Evolutionary conservation across 2,329 filamentous ascomycete species (phyloP), one percentile per base, ranked within the genome.

Genomic region (Ophiostoma pallidulum): DNA sequence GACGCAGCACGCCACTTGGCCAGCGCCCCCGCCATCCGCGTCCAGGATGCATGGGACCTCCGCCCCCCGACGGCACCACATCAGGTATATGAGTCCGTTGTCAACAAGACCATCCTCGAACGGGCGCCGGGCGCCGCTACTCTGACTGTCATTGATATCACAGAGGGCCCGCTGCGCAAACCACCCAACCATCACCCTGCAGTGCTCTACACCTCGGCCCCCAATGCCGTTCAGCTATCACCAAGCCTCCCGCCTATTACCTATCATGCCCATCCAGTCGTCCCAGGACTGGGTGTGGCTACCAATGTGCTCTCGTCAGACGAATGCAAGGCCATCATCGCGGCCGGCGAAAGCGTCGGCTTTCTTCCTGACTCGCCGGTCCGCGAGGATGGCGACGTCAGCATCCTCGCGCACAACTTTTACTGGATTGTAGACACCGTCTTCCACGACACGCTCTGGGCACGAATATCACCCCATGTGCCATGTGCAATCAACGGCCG

Each of bases 361-460:
- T 86, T 85, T 53, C 68, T 81, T 0, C 82, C 82, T 0, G 82
- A 86, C 56, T 78, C 79, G 1, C 82, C 82, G 0, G 65, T 85
- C 26, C 75, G 78, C 2, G 76, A 78, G n/a, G 78, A 80, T 48
- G 78, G 77, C 14, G 78, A 83, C 45, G 70, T 71, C 20, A 83
- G 78, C 56, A 73, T 85, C 40, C 62, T 85, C 1, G 82, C 82
- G 0, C 82, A 86, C 65, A 86, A 85, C 61, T 84, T 86, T 55
- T 85, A 85, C 66, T 86, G 82, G 82, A 69, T 86, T 8, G 70
- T 80, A 12, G 82, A 86, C 54, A 66, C 69, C 19, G 67, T 70
- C 0, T 84, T 85, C 59, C 75, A 80, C 56, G 73, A 81, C 48
- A 70, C 66, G 13, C 67, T 86, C 1, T 86, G 82, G 82, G 62